Base-by-base conservation (phyloP, 202 grass and related monocot genomes). In the Saccharum hybrid region DNA sequence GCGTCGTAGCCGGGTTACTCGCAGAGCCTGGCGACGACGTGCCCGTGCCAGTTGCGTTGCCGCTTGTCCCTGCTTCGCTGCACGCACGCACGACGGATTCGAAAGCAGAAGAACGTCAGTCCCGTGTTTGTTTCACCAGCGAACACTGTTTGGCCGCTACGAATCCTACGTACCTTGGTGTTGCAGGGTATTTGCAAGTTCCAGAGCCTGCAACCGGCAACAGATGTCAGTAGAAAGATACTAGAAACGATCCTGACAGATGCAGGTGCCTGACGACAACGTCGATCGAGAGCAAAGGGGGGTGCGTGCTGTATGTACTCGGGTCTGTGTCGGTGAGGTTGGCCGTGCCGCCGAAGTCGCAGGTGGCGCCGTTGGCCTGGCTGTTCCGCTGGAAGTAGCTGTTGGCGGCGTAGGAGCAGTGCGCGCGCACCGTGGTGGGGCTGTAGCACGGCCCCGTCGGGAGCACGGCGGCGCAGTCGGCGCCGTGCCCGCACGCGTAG, bases 271-370 rank as follows among this genome's bases (percentile, higher is more conserved):
- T 81, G 3, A 51, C 21, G 49, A 54, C 49, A 26, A 26, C 26
- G 16, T 19, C 49, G 48, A 49, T 54, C 49, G 51, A n/a, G 51
- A 56, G 18, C 51, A 45, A 40, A 5, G 6, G 16, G 4, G 15
- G 22, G 26, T 0, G 16, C 0, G 3, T 34, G 41, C 2, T 19
- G 5, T 19, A 28, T 70, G 63, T 74, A 97, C 94, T 97, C 37
- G 89, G 94, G 80, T 94, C 85, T 0, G 83, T 77, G 54, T 57
- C 64, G 48, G 89, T 83, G 81, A 83, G 39, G 63, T 12, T 72
- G 60, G 91, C 94, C n/a, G 87, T 88, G 89, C 94, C 91, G 64
- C 85, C 83, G 72, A 97, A 97, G 84, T 97, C 91, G 87, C 91
- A 94, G 89, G 85, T 82, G 59, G 89, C 70, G 49, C 83, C 86